Evolutionary conservation across 352 stramenopile genomes (phyloP), one percentile per base, ranked within the genome.

Genomic region (Phytophthora melonis): DNA sequence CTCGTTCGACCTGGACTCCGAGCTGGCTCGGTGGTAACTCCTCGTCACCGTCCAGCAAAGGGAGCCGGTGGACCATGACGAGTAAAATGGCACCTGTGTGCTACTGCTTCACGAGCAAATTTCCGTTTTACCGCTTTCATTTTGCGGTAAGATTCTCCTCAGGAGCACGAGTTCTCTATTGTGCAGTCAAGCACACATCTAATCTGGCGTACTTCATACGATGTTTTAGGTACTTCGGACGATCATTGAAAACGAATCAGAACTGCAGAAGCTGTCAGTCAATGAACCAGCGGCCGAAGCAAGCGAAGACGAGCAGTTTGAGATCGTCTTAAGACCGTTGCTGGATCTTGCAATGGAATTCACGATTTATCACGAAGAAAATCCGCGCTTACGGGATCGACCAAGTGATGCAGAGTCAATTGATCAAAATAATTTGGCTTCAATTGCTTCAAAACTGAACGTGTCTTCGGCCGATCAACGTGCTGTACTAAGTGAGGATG

Each of bases 51-150:
- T 75, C 70, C 0, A 74, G 47, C 52, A 72, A 70, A 63, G 60
- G n/a, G 41, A 61, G 32, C 5, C 27, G 52, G 27, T 55, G 59
- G 6, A 55, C 45, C 13, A 78, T 66, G 66, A 75, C 62, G 23
- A 71, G 50, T 5, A 70, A 64, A 50, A 75, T 96, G 41, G 88
- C 88, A 11, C 88, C 89, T 1, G 72, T 91, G 3, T 94, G 88
- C 66, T 96, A 91, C 58, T 96, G 88, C 62, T 88, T 96, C 58
- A 96, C 88, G 10, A 93, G 88, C 82, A 96, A 96, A 34, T 96
- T 94, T 54, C 89, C 89, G 10, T 94, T 96, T 74, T 96, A 96
- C 68, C 88, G 88, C 13, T 81, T 96, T 14, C 87, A 96, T 59
- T 96, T 94, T 69, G 73, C 83, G 68, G 89, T 96, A 62, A 53